Evolutionary conservation across 805 yeast genomes (phyloP).

Genomic region (Jamesozyma gamospora): DNA sequence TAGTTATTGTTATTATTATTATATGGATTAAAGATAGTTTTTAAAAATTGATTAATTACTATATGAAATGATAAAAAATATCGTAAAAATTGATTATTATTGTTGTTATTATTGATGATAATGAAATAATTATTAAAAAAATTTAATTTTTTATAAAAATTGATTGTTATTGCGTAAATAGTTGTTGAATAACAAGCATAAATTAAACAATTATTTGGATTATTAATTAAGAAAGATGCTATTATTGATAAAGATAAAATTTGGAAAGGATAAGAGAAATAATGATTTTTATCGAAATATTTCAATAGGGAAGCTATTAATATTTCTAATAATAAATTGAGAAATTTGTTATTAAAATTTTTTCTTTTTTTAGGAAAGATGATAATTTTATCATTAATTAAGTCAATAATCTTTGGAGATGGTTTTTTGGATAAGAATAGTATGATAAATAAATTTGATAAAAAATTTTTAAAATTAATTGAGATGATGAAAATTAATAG

Average conservation of each 20-base stretch:
- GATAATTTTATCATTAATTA: constrained; percentile 5
- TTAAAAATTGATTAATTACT: constrained; percentile 17
- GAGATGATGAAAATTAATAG: constrained; percentile 20
- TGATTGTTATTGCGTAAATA: constrained; percentile 17
- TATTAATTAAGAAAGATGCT: constrained; percentile 28
- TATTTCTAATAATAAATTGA: not conserved
- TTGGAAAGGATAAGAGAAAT: constrained; percentile 19
- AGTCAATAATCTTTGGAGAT: constrained; percentile 15
- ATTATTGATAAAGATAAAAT: constrained; percentile 22
- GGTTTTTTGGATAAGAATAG: constrained; percentile 23
- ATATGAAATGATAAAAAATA: constrained; percentile 25
- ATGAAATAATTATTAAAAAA: constrained; percentile 2
- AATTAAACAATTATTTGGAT: constrained; percentile 21
- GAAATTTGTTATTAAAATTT: not conserved
- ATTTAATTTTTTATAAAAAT: constrained; percentile 8
- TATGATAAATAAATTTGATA: constrained; percentile 21
- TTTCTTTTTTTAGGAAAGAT: not conserved
- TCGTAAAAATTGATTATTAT: constrained; percentile 1
- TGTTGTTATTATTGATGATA: no score
- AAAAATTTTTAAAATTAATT: constrained; percentile 19
- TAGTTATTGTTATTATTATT: not conserved
- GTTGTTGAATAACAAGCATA: constrained; percentile 25
- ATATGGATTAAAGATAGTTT: constrained; percentile 5
- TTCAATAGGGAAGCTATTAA: not conserved
- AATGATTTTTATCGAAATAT: constrained; percentile 9